Conservation (phyloP, 163 green algal genomes). For the Chlorella variabilis region DNA sequence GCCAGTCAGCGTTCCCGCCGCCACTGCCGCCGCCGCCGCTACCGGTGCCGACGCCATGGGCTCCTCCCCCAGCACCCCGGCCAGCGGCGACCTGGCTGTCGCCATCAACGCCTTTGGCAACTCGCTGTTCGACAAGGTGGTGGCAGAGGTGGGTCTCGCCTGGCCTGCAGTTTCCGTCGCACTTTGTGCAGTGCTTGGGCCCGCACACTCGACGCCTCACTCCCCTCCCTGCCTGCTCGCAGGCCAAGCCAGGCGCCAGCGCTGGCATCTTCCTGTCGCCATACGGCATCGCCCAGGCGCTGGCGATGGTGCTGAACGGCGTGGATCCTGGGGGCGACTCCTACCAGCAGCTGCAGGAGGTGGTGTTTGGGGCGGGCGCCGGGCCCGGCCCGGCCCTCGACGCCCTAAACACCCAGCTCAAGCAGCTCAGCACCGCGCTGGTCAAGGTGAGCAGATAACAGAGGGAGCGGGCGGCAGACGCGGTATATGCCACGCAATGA, state of each 20-base stretch:
- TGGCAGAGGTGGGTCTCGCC: neutral
- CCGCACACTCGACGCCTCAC: too few relatives aligned
- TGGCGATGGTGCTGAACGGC: conserved; percentile 47
- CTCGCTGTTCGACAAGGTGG: conserved; percentile 3
- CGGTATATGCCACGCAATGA: too few relatives aligned
- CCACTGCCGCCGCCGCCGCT: neutral
- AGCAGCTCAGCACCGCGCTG: neutral
- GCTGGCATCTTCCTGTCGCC: conserved; percentile 37
- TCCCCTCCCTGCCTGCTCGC: neutral
- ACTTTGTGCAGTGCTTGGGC: neutral
- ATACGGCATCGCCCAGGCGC: conserved; percentile 38
- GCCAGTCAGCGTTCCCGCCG: too few relatives aligned
- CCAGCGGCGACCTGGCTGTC: neutral
- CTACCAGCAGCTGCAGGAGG: conserved; percentile 26
- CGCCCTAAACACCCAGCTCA: too few relatives aligned
- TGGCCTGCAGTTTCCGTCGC: neutral
- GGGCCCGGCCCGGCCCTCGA: too few relatives aligned
- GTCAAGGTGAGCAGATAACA: neutral
- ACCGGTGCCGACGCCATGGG: conserved; percentile 13
- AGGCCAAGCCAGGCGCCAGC: neutral
- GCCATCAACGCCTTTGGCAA: conserved; percentile 28
- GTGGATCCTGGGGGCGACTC: conserved; percentile 19
- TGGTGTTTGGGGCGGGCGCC: conserved; percentile 7
- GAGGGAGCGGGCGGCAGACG: too few relatives aligned
- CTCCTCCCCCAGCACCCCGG: neutral